Evolutionary conservation across 148 eudicot species (phyloP), one percentile per base, ranked within the genome.

Genomic region (Heliamphora exappendiculata): DNA sequence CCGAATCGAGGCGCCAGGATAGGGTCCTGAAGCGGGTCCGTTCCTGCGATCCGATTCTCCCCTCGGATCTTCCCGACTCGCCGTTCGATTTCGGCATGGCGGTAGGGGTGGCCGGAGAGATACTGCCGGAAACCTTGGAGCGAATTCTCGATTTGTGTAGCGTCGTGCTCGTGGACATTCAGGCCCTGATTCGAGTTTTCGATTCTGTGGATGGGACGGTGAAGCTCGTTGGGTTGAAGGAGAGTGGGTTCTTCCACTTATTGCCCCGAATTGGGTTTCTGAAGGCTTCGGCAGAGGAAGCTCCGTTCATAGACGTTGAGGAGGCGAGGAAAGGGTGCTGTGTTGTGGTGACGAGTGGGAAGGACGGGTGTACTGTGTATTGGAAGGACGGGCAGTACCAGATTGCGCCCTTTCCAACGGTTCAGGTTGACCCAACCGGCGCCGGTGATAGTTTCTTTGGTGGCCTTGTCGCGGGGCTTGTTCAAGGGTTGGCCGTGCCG

Each of bases 381-480:
- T 85, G 88, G 88, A 85, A 84, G 74, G 91, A 91, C 66, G 89
- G 77, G 36, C 96, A 91, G 86, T 59, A 76, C 36, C 76, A 78
- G 67, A 79, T 95, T 66, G 75, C 83, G 20, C 94, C 98, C 3
- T 95, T 91, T 81, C 68, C 82, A 57, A 60, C 97, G 4, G 78
- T 86, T 20, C 94, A 95, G 87, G 85, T 95, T 73, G 98, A 95
- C 79, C 98, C 98, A 0, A 95, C 98, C 2, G 98, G 98, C 37
- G 98, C 98, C 14, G 97, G 99, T 1, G 99, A 95, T 84, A 87
- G 97, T 76, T 91, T 95, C 42, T 75, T 95, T 8, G 99, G 94
- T 0, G 99, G 99, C 44, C 82, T 95, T 67, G 94, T 88, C 14
- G 90, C 84, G 6, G 97, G 99, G 36, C 82, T 92, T 66, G 85